Evolutionary conservation across 371 early-diverging fungal species (phyloP).

Genomic region (Mucor circinelloides): DNA sequence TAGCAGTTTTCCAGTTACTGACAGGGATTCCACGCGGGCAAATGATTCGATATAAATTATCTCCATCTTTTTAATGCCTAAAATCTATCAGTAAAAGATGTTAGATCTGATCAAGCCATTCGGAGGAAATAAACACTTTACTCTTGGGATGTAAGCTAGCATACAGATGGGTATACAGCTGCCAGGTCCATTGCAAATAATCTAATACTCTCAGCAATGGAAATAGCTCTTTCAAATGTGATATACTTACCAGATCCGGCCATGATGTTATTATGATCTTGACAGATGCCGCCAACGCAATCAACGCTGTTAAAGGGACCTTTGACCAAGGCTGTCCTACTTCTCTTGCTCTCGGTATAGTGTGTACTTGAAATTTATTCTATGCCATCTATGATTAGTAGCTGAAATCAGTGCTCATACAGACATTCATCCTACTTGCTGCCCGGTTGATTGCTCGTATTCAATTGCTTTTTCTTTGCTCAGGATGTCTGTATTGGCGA

Average conservation of each 20-base stretch:
- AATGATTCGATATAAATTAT: slow-evolving; percentile 90
- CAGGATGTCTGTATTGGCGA: slow-evolving; percentile 62
- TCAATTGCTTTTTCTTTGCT: slow-evolving; percentile 56
- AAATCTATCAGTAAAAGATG: slow-evolving; percentile 35
- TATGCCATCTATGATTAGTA: neutral
- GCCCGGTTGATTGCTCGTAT: slow-evolving; percentile 42
- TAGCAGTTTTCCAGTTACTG: slow-evolving; percentile 83
- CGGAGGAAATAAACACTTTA: slow-evolving; percentile 27
- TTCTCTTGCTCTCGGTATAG: slow-evolving; percentile 69
- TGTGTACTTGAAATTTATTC: slow-evolving; percentile 37
- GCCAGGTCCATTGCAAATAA: slow-evolving; percentile 94
- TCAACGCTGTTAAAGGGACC: slow-evolving; percentile 56
- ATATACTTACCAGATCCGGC: slow-evolving; percentile 63
- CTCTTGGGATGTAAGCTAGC: slow-evolving; percentile 61
- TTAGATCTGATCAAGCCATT: neutral
- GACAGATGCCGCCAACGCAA: slow-evolving; percentile 45
- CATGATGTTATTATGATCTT: slow-evolving; percentile 32
- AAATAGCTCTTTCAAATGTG: neutral
- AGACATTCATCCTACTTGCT: neutral
- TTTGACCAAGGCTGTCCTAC: slow-evolving; percentile 74
- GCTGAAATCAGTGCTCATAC: neutral
- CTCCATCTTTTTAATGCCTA: slow-evolving; percentile 60
- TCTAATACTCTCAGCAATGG: slow-evolving; percentile 37
- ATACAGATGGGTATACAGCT: slow-evolving; percentile 86
- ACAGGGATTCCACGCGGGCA: slow-evolving; percentile 84